Conservation (phyloP, 2,329 filamentous ascomycete species). For the Colletotrichum cordylinicola region DNA sequence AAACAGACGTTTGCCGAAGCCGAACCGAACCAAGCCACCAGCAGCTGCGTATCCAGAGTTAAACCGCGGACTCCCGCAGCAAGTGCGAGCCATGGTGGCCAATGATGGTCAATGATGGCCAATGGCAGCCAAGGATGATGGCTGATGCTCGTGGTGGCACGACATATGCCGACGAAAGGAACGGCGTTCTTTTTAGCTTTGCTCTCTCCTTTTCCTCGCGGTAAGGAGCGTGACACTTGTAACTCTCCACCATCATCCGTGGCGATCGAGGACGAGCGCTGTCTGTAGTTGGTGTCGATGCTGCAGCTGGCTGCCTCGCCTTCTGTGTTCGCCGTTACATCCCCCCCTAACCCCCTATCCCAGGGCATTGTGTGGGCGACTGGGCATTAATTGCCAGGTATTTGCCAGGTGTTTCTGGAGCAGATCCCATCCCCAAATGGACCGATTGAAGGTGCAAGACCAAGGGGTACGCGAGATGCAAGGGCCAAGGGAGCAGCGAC, state of each 20-base stretch:
- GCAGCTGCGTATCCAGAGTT: background rate
- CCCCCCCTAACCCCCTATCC: background rate
- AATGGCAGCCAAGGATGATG: slow-evolving; percentile 10
- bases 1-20: background rate
- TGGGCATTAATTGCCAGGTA: slow-evolving; percentile 4
- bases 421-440: slow-evolving; percentile 10
- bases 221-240: background rate
- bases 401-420: slow-evolving; percentile 2
- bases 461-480: slow-evolving; percentile 18
- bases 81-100: background rate
- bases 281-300: background rate
- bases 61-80: background rate
- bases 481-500: slow-evolving; percentile 17
- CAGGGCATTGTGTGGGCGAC: background rate
- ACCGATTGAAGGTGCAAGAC: slow-evolving; percentile 8
- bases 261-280: background rate
- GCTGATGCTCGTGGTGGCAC: slow-evolving; percentile 13
- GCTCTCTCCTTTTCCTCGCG: slow-evolving; percentile 13
- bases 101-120: background rate
- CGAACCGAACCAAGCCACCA: background rate
- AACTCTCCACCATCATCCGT: background rate
- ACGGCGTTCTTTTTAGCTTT: slow-evolving; percentile 16
- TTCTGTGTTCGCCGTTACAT: background rate
- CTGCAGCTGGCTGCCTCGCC: background rate
- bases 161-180: slow-evolving; percentile 1